phyloP scores from a whole-genome alignment of 1,139 yeast species.

The Diutina scorzettiae region DNA sequence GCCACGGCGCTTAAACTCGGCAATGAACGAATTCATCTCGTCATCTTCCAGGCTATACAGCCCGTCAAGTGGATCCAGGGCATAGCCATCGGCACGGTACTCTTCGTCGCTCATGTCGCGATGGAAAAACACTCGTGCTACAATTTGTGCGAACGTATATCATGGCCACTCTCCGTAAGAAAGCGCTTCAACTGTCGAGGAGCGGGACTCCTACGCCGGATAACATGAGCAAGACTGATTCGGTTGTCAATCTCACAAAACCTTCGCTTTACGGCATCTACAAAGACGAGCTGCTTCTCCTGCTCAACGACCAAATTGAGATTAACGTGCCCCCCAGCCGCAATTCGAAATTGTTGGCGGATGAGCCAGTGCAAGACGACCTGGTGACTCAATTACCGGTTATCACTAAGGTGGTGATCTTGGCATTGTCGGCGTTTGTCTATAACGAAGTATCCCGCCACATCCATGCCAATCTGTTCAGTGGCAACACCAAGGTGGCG shows the following conservation, averaged over 20 bases:
- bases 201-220: neutral
- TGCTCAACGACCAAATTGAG: conserved; percentile 18
- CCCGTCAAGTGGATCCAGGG: neutral
- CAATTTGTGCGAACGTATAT: neutral
- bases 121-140: neutral
- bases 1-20: neutral
- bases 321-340: conserved; percentile 3
- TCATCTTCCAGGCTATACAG: neutral
- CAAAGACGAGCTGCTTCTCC: conserved; percentile 25
- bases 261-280: conserved; percentile 40
- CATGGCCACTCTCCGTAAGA: conserved; percentile 5
- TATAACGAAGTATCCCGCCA: conserved; percentile 41
- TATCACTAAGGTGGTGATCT: conserved; percentile 14
- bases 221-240: conserved; percentile 28
- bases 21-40: neutral
- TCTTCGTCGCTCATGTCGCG: conserved; percentile 2
- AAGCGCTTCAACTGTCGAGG: neutral
- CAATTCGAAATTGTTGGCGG: neutral
- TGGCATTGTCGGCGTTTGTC: conserved; percentile 32
- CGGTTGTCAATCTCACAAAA: conserved; percentile 34
- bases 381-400: neutral
- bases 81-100: neutral
- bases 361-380: neutral
- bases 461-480: conserved; percentile 37
- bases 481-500: conserved; percentile 17